Conservation (phyloP, 2,329 filamentous ascomycete genomes). For the Alternaria consortialis region DNA sequence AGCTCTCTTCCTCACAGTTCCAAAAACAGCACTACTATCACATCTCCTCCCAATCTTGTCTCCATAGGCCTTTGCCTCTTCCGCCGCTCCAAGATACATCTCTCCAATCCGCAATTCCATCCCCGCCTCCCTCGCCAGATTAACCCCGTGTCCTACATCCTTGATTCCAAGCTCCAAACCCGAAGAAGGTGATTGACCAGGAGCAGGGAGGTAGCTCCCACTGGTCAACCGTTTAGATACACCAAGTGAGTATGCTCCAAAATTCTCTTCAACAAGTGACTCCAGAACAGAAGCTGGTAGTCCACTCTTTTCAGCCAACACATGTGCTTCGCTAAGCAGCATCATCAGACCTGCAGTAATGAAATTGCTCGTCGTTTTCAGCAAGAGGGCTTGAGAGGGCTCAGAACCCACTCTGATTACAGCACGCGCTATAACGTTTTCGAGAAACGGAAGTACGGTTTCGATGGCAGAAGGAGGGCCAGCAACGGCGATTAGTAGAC, state of each 20-base stretch:
- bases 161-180: constrained; percentile 62
- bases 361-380: constrained; percentile 62
- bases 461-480: constrained; percentile 52
- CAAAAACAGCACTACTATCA: constrained; percentile 64
- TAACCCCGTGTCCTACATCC: constrained; percentile 61
- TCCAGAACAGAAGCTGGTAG: constrained; percentile 56
- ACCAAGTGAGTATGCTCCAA: constrained; percentile 37
- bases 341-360: constrained; percentile 62
- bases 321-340: constrained; percentile 60
- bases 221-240: constrained; percentile 39
- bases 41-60: constrained; percentile 49
- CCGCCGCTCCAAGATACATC: constrained; percentile 55
- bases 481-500: constrained; percentile 59
- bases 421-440: constrained; percentile 53
- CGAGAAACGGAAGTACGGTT: constrained; percentile 52
- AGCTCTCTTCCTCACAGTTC: constrained; percentile 55
- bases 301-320: constrained; percentile 58
- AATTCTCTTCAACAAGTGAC: constrained; percentile 51
- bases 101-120: constrained; percentile 55
- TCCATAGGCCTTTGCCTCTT: constrained; percentile 54
- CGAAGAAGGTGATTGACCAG: constrained; percentile 55
- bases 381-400: constrained; percentile 55
- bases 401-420: constrained; percentile 57
- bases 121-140: constrained; percentile 53
- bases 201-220: constrained; percentile 37